phyloP scores from a whole-genome alignment of 2,329 filamentous ascomycete genomes.

The Aspergillus pseudoterreus region DNA sequence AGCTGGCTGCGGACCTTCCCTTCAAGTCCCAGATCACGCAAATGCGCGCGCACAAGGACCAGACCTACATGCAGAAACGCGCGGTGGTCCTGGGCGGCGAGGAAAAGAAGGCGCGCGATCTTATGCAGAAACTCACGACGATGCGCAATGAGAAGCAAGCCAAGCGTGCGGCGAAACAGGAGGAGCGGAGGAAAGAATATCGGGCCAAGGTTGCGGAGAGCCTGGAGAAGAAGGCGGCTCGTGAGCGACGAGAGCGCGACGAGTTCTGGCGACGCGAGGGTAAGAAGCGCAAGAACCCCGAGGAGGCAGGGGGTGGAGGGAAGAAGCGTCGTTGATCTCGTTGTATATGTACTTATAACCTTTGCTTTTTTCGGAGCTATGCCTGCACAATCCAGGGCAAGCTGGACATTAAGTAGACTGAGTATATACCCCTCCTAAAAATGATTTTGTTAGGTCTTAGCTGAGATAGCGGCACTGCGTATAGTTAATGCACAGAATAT shows the following conservation, averaged over 20 bases:
- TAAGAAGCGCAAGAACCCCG: slow-evolving; percentile 64
- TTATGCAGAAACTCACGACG: slow-evolving; percentile 91
- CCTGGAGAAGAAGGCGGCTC: slow-evolving; percentile 76
- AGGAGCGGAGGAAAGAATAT: slow-evolving; percentile 77
- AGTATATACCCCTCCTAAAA: neutral
- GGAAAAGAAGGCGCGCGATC: slow-evolving; percentile 80
- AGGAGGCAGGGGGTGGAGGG: slow-evolving; percentile 45
- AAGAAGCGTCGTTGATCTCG: slow-evolving; percentile 41
- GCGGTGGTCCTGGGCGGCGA: slow-evolving; percentile 82
- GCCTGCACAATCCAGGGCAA: neutral
- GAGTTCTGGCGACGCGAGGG: slow-evolving; percentile 93
- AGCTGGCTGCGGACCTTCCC: slow-evolving; percentile 71
- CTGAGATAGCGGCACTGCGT: too few species aligned
- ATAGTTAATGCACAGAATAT: too few species aligned
- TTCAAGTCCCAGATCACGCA: slow-evolving; percentile 87
- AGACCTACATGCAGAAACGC: slow-evolving; percentile 92
- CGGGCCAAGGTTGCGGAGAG: slow-evolving; percentile 77
- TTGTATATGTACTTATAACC: slow-evolving; percentile 15
- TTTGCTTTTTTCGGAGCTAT: neutral
- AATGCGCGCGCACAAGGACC: slow-evolving; percentile 73
- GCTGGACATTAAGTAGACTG: neutral
- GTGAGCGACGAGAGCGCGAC: slow-evolving; percentile 87
- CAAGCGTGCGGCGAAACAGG: slow-evolving; percentile 80
- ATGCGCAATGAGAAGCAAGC: slow-evolving; percentile 86
- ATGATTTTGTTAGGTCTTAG: neutral